Evolutionary conservation across 306 rosid species (phyloP).

Genomic region (Canavalia ensiformis): DNA sequence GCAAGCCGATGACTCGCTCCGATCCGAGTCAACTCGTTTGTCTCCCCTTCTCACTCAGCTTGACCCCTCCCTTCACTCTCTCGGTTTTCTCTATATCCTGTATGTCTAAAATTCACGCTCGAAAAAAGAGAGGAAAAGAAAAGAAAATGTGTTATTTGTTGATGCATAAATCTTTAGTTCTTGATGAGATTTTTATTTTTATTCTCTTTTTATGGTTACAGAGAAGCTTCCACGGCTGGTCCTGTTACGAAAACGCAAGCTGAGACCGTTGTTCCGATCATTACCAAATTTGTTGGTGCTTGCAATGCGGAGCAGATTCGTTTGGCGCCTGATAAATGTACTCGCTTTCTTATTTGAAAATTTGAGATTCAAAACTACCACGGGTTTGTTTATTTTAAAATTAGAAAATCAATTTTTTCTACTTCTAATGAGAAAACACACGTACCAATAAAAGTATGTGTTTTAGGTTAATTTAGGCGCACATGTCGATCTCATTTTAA

Average conservation of each 20-base stretch:
- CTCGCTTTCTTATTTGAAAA: no score
- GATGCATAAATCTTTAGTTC: not conserved
- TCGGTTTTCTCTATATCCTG: constrained; percentile 82
- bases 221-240: constrained; percentile 73
- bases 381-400: no score
- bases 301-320: constrained; percentile 81
- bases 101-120: constrained; percentile 3
- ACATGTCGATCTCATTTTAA: no score
- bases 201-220: constrained; percentile 50
- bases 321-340: constrained; percentile 87
- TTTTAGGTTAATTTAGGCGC: no score
- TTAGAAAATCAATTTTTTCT: no score
- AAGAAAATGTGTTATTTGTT: not conserved
- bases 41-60: constrained; percentile 67
- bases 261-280: constrained; percentile 54
- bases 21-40: constrained; percentile 64
- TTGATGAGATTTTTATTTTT: not conserved
- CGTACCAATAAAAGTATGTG: no score
- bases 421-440: no score
- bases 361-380: no score
- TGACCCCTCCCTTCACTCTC: constrained; percentile 75
- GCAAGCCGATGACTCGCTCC: constrained; percentile 74
- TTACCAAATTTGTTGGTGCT: constrained; percentile 63
- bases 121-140: no score
- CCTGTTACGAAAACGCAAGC: constrained; percentile 67